phyloP scores from a whole-genome alignment of 2,329 filamentous ascomycete species.

The Rhexocercosporidium sp. region DNA sequence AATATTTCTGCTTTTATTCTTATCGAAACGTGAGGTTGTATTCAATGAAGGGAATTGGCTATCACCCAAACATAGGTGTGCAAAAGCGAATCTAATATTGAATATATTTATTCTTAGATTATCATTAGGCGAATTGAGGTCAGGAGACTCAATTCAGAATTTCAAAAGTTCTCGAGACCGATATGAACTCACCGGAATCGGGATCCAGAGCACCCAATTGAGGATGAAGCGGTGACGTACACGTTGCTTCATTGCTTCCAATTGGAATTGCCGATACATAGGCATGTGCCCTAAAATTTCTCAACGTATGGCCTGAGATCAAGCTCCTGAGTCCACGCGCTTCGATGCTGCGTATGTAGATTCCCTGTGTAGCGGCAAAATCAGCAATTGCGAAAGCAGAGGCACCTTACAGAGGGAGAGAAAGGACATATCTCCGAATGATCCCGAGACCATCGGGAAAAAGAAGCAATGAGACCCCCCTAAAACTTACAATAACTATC shows the following conservation, averaged over 20 bases:
- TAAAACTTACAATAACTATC: slow-evolving; percentile 44
- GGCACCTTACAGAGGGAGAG: too few relatives aligned
- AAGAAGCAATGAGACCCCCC: background rate
- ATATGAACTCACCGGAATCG: background rate
- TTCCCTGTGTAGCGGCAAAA: slow-evolving; percentile 78
- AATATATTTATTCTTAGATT: background rate
- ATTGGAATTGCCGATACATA: background rate
- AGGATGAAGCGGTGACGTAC: background rate
- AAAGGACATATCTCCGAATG: background rate
- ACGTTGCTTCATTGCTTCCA: background rate
- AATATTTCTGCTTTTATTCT: too few relatives aligned
- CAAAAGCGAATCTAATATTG: background rate
- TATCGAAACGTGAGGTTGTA: too few relatives aligned
- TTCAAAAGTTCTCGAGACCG: too few relatives aligned
- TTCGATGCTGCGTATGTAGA: slow-evolving; percentile 77
- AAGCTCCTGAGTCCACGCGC: slow-evolving; percentile 79
- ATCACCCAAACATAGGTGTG: background rate
- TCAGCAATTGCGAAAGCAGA: too few relatives aligned
- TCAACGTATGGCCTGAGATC: slow-evolving; percentile 80
- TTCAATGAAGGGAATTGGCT: too few relatives aligned
- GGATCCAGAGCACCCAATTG: background rate
- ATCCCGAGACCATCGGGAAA: background rate
- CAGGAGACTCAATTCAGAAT: too few relatives aligned
- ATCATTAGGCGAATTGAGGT: too few relatives aligned
- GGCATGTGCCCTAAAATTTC: slow-evolving; percentile 55